These are phyloP conservation scores for Annulohypoxylon maeteangense DNA, from an alignment of 495 filamentous ascomycete species.

Conservation along the genomic window DNA sequence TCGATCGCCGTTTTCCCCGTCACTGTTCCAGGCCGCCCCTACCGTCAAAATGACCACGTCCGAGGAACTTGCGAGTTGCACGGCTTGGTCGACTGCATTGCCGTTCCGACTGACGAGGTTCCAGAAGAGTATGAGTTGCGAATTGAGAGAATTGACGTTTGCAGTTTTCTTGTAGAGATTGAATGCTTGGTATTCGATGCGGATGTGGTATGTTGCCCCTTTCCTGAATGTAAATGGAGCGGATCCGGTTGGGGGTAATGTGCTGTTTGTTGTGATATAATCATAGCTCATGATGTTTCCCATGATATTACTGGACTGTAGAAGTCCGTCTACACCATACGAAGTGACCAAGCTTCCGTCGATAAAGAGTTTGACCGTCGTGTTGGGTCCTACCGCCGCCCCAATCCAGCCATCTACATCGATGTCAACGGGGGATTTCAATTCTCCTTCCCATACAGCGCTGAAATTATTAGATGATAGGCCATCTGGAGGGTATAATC, in stretches of 20 bases:
- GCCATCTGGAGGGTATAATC: slow-evolving; percentile 53
- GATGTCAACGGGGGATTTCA: slow-evolving; percentile 50
- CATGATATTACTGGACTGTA: slow-evolving; percentile 43
- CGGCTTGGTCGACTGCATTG: slow-evolving; percentile 49
- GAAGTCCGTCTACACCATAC: slow-evolving; percentile 34
- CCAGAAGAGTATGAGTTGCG: slow-evolving; percentile 58
- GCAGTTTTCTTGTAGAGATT: slow-evolving; percentile 55
- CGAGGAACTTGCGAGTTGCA: slow-evolving; percentile 48
- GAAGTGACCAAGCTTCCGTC: slow-evolving; percentile 43
- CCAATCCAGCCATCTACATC: slow-evolving; percentile 52
- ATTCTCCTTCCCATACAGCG: slow-evolving; percentile 53
- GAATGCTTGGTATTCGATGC: slow-evolving; percentile 59
- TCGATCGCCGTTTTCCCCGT: slow-evolving; percentile 57
- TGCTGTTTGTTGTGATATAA: slow-evolving; percentile 43
- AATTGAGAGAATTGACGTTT: slow-evolving; percentile 56
- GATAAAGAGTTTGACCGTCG: slow-evolving; percentile 51
- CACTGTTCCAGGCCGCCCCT: slow-evolving; percentile 58
- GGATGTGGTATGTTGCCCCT: slow-evolving; percentile 49
- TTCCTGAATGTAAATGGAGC: slow-evolving; percentile 51
- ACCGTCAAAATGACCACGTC: slow-evolving; percentile 56
- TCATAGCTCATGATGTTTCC: slow-evolving; percentile 48
- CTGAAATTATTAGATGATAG: slow-evolving; percentile 58
- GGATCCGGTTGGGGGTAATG: slow-evolving; percentile 49
- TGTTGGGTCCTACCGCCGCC: slow-evolving; percentile 52
- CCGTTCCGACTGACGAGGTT: slow-evolving; percentile 54